These are phyloP conservation scores for Quercus berberidifolia DNA, from an alignment of 306 rosid species.

Conservation along the genomic window DNA sequence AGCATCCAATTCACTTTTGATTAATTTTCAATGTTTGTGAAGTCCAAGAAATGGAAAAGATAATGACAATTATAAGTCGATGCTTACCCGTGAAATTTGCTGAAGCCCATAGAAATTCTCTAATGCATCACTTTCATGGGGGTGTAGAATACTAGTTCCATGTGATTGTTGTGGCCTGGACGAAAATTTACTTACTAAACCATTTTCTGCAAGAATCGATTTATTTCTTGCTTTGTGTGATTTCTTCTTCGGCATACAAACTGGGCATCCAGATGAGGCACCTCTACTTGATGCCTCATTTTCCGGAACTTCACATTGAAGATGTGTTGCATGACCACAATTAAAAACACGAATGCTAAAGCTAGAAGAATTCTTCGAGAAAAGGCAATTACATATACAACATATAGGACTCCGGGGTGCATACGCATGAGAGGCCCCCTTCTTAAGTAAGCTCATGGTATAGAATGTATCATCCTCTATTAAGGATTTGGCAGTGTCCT, in stretches of 20 bases:
- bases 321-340: conserved; percentile 93
- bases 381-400: conserved; percentile 68
- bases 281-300: conserved; percentile 44
- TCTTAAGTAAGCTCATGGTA: conserved; percentile 90
- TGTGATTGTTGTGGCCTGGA: conserved; percentile 47
- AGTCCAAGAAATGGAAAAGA: conserved; percentile 5
- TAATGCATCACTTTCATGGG: conserved; percentile 51
- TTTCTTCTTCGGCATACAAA: conserved; percentile 73
- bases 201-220: conserved; percentile 46
- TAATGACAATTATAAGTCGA: neutral
- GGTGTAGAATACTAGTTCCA: conserved; percentile 47
- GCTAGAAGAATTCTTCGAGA: conserved; percentile 56
- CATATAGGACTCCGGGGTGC: conserved; percentile 71
- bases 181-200: conserved; percentile 53
- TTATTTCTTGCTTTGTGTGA: conserved; percentile 63
- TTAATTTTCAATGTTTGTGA: conserved; percentile 15
- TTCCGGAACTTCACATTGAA: conserved; percentile 78
- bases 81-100: conserved; percentile 75
- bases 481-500: conserved; percentile 96
- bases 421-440: conserved; percentile 90
- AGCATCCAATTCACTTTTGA: conserved; percentile 26
- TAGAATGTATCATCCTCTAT: conserved; percentile 93
- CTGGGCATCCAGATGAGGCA: conserved; percentile 74
- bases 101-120: conserved; percentile 60
- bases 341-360: conserved; percentile 76